phyloP scores from a whole-genome alignment of 306 rosid species.

The Crataegus laevigata region DNA sequence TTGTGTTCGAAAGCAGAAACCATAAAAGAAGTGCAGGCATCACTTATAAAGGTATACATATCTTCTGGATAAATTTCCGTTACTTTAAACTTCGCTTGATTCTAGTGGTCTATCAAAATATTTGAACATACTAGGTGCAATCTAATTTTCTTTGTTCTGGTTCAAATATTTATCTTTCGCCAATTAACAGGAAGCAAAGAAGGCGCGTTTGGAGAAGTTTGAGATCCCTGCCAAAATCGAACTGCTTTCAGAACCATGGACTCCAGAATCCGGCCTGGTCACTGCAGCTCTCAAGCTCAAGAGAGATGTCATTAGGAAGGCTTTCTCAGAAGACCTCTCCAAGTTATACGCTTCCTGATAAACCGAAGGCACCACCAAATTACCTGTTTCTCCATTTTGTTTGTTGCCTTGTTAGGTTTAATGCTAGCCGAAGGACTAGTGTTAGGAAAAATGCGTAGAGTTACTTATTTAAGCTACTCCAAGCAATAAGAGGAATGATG shows the following conservation, averaged over 20 bases:
- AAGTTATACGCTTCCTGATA: constrained; percentile 33
- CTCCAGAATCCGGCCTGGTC: constrained; percentile 83
- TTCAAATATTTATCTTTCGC: background rate
- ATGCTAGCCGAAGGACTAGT: constrained; percentile 12
- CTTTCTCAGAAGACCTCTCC: constrained; percentile 58
- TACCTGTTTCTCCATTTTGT: background rate
- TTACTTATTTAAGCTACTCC: background rate
- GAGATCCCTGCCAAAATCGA: constrained; percentile 79
- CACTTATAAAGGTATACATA: constrained; percentile 61
- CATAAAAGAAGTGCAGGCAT: constrained; percentile 53
- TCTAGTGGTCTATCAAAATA: background rate
- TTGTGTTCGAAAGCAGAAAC: constrained; percentile 66
- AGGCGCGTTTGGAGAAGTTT: constrained; percentile 65
- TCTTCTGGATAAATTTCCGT: constrained; percentile 3
- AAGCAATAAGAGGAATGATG: background rate
- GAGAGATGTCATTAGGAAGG: constrained; percentile 70
- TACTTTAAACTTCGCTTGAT: background rate
- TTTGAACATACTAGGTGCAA: background rate
- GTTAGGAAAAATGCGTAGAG: constrained; percentile 10
- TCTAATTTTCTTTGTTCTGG: background rate
- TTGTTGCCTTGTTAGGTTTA: background rate
- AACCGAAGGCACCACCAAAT: background rate
- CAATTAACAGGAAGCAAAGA: constrained; percentile 72
- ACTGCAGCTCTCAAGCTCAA: constrained; percentile 95
- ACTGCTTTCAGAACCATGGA: constrained; percentile 68